Evolutionary conservation across 2,329 filamentous ascomycete species (phyloP).

Genomic region (Epicoccum sorghinum): DNA sequence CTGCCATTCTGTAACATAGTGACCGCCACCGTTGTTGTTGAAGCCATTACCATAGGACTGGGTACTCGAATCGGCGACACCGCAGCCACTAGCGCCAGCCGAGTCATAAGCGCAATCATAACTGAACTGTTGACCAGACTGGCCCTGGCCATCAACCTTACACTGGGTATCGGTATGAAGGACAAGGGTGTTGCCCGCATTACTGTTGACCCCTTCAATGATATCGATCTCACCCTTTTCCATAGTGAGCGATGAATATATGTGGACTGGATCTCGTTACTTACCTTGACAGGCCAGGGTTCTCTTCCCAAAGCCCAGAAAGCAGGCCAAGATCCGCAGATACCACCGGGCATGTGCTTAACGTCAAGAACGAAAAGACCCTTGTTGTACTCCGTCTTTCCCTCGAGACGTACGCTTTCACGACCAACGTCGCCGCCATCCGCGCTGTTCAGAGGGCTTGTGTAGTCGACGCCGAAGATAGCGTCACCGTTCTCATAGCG

Average conservation of each 20-base stretch:
- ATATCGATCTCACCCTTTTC: constrained; percentile 40
- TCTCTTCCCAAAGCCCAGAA: constrained; percentile 41
- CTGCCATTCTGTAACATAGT: constrained; percentile 66
- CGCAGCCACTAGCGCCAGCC: constrained; percentile 46
- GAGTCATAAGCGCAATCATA: constrained; percentile 29
- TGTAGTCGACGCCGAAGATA: constrained; percentile 54
- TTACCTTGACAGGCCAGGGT: constrained; percentile 31
- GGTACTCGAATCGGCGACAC: constrained; percentile 46
- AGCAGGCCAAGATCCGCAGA: constrained; percentile 43
- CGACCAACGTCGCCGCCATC: constrained; percentile 30
- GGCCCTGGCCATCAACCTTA: constrained; percentile 24
- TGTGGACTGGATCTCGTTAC: background rate
- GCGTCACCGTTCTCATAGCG: constrained; percentile 18
- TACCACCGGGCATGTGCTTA: constrained; percentile 37
- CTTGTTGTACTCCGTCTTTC: constrained; percentile 33
- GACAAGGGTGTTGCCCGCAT: constrained; percentile 31
- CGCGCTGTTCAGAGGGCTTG: constrained; percentile 24
- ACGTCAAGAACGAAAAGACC: constrained; percentile 43
- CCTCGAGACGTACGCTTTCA: constrained; percentile 38
- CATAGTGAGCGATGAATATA: too few relatives aligned
- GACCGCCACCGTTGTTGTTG: constrained; percentile 52
- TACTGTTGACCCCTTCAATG: constrained; percentile 42
- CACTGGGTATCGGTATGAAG: constrained; percentile 38
- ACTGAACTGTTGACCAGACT: constrained; percentile 16
- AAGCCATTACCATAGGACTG: constrained; percentile 58